phyloP scores from a whole-genome alignment of 2,329 filamentous ascomycete species.

The Ambrosiella xylebori region DNA sequence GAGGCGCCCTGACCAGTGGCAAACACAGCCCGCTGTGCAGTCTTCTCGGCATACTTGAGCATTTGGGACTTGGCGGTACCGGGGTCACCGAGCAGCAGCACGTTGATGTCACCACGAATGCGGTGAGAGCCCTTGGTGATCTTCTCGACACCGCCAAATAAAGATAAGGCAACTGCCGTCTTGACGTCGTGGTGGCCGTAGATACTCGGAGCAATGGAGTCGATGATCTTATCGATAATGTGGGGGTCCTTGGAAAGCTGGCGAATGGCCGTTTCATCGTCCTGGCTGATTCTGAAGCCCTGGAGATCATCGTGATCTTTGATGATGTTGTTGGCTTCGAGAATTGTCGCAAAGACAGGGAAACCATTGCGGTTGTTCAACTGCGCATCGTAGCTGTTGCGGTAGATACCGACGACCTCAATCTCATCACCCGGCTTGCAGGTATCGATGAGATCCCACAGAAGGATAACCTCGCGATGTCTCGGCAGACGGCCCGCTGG shows the following conservation, averaged over 20 bases:
- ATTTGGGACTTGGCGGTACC: constrained; percentile 97
- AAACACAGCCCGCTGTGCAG: constrained; percentile 89
- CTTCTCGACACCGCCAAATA: constrained; percentile 92
- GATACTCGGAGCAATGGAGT: constrained; percentile 90
- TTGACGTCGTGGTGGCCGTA: constrained; percentile 96
- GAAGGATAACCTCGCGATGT: constrained; percentile 80
- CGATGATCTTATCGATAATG: constrained; percentile 82
- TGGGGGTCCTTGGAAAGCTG: constrained; percentile 74
- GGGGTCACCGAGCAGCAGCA: constrained; percentile 86
- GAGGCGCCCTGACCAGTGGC: constrained; percentile 94
- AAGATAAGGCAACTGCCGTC: constrained; percentile 80
- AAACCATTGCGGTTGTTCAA: constrained; percentile 98
- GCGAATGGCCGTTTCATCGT: constrained; percentile 84
- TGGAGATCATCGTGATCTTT: constrained; percentile 96
- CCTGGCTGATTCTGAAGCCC: constrained; percentile 85
- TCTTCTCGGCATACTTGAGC: constrained; percentile 95
- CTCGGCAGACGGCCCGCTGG: constrained; percentile 87
- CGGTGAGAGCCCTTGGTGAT: constrained; percentile 73
- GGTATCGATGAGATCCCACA: constrained; percentile 92
- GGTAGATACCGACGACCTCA: constrained; percentile 89
- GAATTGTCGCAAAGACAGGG: constrained; percentile 91
- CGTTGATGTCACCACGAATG: constrained; percentile 94
- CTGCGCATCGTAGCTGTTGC: constrained; percentile 95
- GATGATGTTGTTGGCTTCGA: constrained; percentile 93
- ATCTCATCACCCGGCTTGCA: constrained; percentile 97